Evolutionary conservation across 2,329 filamentous ascomycete genomes (phyloP).

Genomic region (Pseudogymnoascus sp.): DNA sequence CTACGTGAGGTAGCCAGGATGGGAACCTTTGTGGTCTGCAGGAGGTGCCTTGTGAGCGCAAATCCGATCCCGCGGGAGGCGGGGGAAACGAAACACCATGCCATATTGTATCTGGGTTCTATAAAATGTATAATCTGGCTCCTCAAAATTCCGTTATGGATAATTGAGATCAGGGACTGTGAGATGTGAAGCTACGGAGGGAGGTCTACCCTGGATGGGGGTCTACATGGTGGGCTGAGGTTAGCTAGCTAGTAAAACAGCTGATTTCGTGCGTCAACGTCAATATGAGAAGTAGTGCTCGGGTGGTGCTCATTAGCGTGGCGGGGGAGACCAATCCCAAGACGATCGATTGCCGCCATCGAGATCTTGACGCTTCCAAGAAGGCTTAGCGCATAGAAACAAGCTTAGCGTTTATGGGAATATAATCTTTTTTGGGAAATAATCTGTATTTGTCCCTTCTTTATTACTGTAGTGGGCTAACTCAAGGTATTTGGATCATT

Average conservation of each 20-base stretch:
- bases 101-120: constrained; percentile 16
- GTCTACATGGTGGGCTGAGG: constrained; percentile 6
- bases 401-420: not conserved
- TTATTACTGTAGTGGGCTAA: not conserved
- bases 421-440: not conserved
- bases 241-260: not conserved
- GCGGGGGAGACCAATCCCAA: not conserved
- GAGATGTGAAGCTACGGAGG: not conserved
- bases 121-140: not conserved
- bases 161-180: not conserved
- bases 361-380: not conserved
- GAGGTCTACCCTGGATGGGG: not conserved
- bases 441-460: not conserved
- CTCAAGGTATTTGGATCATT: not conserved
- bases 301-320: not conserved
- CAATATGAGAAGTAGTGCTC: not conserved
- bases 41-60: constrained; percentile 49
- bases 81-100: constrained; percentile 43
- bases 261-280: not conserved
- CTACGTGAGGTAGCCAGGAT: constrained; percentile 54
- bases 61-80: constrained; percentile 58
- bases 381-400: not conserved
- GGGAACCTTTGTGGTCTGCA: constrained; percentile 49
- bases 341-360: not conserved
- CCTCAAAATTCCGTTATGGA: not conserved